Evolutionary conservation across 495 filamentous ascomycete genomes (phyloP).

Genomic region (Hyaloscypha finlandica): DNA sequence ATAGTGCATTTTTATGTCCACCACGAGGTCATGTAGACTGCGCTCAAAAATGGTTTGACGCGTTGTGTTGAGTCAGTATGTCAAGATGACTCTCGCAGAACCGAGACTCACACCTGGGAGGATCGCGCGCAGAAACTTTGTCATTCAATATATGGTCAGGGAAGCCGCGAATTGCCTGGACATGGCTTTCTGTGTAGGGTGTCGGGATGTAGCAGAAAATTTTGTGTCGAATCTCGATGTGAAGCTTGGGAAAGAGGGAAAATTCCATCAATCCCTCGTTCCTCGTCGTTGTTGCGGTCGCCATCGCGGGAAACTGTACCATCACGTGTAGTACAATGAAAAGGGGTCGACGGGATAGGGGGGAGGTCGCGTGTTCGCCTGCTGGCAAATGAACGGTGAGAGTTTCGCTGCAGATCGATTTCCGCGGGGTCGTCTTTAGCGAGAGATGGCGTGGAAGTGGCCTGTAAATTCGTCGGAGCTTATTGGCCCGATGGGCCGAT

Average conservation of each 20-base stretch:
- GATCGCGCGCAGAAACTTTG: not conserved
- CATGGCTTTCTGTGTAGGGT: not conserved
- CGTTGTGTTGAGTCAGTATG: not conserved
- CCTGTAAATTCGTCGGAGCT: not conserved
- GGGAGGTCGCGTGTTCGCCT: not conserved
- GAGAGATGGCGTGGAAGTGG: not conserved
- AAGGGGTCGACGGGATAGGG: not conserved
- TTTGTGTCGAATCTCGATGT: not conserved
- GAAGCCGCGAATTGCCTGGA: not conserved
- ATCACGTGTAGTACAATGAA: not conserved
- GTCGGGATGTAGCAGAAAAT: not conserved
- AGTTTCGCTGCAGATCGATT: not conserved
- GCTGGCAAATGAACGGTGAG: not conserved
- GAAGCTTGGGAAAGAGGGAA: not conserved
- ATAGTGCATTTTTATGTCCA: too few species aligned
- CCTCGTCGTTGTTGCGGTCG: not conserved
- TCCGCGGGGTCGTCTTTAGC: constrained; percentile 5
- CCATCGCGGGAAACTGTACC: not conserved
- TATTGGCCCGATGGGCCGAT: not conserved
- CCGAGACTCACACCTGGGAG: not conserved
- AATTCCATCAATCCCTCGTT: not conserved
- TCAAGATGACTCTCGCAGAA: not conserved
- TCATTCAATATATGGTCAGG: not conserved
- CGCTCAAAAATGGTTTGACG: too few species aligned
- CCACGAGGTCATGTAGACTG: too few species aligned